A percentile compares a stretch with the other conserved stretches of the same genome.
Conservation (phyloP, 169 alveolate species). For the Theileria orientalis region DNA sequence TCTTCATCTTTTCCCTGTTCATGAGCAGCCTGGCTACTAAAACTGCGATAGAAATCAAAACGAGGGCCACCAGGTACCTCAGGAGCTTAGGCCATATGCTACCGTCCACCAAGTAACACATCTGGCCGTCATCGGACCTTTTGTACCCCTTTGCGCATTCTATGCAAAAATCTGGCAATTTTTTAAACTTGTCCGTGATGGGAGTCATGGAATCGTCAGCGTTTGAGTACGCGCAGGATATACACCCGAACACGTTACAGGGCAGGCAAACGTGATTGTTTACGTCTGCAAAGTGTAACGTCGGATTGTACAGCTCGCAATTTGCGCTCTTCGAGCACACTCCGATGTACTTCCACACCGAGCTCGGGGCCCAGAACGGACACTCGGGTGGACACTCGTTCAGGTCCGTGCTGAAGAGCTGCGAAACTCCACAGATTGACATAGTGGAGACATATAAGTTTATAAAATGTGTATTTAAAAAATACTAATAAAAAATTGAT, state of each 20-base stretch:
- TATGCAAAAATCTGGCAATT: slow-evolving; percentile 65
- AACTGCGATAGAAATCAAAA: background rate
- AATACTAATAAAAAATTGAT: background rate
- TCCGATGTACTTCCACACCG: slow-evolving; percentile 75
- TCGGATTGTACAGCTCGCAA: slow-evolving; percentile 68
- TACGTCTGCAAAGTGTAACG: slow-evolving; percentile 61
- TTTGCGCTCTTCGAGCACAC: slow-evolving; percentile 58
- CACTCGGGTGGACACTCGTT: slow-evolving; percentile 68
- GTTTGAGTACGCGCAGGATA: slow-evolving; percentile 47
- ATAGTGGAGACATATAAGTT: slow-evolving; percentile 1
- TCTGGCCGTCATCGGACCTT: slow-evolving; percentile 54
- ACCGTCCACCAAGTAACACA: slow-evolving; percentile 56
- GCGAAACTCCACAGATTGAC: slow-evolving; percentile 63
- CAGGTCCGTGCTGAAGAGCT: slow-evolving; percentile 44
- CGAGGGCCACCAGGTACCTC: slow-evolving; percentile 15
- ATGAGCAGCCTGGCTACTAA: slow-evolving; percentile 20
- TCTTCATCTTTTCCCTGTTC: slow-evolving; percentile 18
- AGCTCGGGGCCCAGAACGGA: slow-evolving; percentile 68
- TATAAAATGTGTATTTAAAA: too few relatives aligned
- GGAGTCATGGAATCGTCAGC: background rate
- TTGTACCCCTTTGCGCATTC: slow-evolving; percentile 72
- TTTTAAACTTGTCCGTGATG: background rate
- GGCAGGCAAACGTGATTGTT: slow-evolving; percentile 63
- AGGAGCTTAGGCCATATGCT: slow-evolving; percentile 52
- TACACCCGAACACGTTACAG: slow-evolving; percentile 67